phyloP scores from a whole-genome alignment of 2,329 filamentous ascomycete species.

The Pochonia chlamydosporia region DNA sequence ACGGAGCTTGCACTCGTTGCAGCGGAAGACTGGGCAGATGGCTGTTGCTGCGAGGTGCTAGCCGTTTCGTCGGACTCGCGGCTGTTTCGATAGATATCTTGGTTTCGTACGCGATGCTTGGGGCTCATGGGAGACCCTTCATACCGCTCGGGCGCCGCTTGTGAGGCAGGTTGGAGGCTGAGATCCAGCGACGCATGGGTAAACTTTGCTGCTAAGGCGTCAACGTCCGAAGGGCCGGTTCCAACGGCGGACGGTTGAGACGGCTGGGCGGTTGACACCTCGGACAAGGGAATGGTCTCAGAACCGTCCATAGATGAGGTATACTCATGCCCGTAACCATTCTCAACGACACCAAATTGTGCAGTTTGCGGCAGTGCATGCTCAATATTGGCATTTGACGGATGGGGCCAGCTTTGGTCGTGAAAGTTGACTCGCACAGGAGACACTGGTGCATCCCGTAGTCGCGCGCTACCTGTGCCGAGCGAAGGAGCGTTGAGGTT shows the following conservation, averaged over 20 bases:
- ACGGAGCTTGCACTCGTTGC: constrained; percentile 52
- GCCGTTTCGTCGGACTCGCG: constrained; percentile 47
- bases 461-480: constrained; percentile 27
- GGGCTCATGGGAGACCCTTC: constrained; percentile 26
- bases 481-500: constrained; percentile 27
- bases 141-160: constrained; percentile 19
- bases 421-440: constrained; percentile 51
- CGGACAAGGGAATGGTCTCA: constrained; percentile 1
- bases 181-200: constrained; percentile 12
- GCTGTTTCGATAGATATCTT: constrained; percentile 40
- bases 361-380: constrained; percentile 21
- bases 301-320: neutral
- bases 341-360: constrained; percentile 17
- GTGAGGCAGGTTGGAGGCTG: constrained; percentile 6
- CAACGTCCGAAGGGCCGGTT: constrained; percentile 1
- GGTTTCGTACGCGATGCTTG: constrained; percentile 23
- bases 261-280: neutral
- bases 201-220: constrained; percentile 11
- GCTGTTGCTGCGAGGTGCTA: constrained; percentile 41
- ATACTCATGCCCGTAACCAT: neutral
- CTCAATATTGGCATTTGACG: constrained; percentile 49
- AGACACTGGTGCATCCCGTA: constrained; percentile 48
- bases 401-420: constrained; percentile 44
- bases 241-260: constrained; percentile 1
- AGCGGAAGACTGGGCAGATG: constrained; percentile 46